Conservation (phyloP, 306 rosid genomes). For the Pyrus bretschneideri region DNA sequence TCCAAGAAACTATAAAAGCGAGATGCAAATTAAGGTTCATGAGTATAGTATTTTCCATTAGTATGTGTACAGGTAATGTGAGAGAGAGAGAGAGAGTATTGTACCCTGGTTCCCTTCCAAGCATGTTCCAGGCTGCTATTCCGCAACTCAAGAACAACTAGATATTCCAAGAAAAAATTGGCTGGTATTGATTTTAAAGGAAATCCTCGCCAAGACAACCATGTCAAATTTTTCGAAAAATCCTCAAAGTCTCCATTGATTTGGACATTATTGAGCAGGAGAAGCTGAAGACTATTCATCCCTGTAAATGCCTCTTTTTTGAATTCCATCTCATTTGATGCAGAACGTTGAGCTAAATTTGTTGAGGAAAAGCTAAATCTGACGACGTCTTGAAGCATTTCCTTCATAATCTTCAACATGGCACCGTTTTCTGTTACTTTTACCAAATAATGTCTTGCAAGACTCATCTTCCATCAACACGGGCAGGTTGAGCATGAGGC, state of each 20-base stretch:
- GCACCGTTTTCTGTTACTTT: not conserved
- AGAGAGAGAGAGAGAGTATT: not conserved
- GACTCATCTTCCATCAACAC: not conserved
- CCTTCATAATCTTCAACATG: not conserved
- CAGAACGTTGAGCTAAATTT: not conserved
- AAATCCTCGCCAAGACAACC: conserved; percentile 5
- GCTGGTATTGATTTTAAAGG: not conserved
- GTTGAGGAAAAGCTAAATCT: not conserved
- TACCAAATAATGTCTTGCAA: not conserved
- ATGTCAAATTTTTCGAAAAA: not conserved
- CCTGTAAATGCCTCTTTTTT: not conserved
- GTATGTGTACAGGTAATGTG: not conserved
- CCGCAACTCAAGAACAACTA: conserved; percentile 1
- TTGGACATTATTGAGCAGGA: not conserved
- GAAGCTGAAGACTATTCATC: not conserved
- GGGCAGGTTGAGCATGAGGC: not conserved
- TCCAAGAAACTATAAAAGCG: not conserved
- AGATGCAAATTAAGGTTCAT: not conserved
- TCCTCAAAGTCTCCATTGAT: not conserved
- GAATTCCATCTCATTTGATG: not conserved
- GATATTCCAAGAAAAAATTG: not conserved
- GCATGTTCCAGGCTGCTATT: not conserved
- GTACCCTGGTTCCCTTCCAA: not conserved
- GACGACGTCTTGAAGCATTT: not conserved
- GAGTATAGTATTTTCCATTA: not conserved